phyloP scores from a whole-genome alignment of 345 rosid species.

The Gossypium thurberi region DNA sequence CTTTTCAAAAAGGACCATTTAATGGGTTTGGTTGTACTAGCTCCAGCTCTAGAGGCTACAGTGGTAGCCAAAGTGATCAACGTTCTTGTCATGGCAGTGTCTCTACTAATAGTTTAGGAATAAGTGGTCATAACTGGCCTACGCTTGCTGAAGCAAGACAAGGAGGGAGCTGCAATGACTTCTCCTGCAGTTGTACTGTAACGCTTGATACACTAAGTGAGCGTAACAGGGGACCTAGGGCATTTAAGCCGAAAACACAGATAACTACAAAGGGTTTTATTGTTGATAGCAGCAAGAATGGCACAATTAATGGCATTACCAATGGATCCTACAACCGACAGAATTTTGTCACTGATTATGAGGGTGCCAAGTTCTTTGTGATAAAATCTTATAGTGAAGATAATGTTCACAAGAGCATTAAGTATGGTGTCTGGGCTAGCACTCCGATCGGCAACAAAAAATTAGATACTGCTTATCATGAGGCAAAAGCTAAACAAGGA shows the following conservation, averaged over 20 bases:
- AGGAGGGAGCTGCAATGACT: conserved; percentile 36
- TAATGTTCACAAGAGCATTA: conserved; percentile 82
- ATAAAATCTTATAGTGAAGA: conserved; percentile 92
- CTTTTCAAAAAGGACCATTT: conserved; percentile 31
- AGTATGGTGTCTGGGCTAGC: conserved; percentile 90
- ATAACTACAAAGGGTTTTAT: conserved; percentile 14
- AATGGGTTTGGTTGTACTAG: conserved; percentile 37
- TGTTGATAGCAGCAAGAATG: conserved; percentile 21
- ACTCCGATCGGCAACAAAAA: conserved; percentile 79
- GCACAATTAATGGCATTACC: conserved; percentile 20
- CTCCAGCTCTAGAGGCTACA: conserved; percentile 34
- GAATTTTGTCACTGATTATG: conserved; percentile 46
- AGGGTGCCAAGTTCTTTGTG: conserved; percentile 67
- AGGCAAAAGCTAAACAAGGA: conserved; percentile 51
- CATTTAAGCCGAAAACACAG: conserved; percentile 40
- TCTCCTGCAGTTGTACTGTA: conserved; percentile 32
- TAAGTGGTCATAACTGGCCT: conserved; percentile 38
- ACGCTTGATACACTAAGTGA: conserved; percentile 44
- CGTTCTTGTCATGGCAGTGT: conserved; percentile 32
- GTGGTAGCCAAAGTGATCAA: conserved; percentile 24
- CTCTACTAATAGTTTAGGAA: conserved; percentile 26
- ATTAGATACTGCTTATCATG: conserved; percentile 69
- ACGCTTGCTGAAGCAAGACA: conserved; percentile 41
- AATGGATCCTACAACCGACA: conserved; percentile 23
- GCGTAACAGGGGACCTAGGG: conserved; percentile 58